Conservation (phyloP, 2,329 filamentous ascomycete genomes). For the Epichloe gansuensis region DNA sequence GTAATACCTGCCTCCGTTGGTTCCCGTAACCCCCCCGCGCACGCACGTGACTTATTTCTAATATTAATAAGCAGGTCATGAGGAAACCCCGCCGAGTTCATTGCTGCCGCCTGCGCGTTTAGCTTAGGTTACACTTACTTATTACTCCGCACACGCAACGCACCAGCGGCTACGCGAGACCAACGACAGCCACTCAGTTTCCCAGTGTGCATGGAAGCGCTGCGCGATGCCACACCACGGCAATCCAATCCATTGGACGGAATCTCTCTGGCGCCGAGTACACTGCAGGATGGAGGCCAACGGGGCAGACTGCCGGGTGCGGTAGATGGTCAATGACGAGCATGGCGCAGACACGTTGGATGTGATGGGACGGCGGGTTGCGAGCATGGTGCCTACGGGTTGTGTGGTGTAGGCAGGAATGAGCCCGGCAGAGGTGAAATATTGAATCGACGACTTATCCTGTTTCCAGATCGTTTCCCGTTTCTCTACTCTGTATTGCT, state of each 20-base stretch:
- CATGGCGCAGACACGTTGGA: background rate
- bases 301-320: background rate
- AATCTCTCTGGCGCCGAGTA: background rate
- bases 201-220: constrained; percentile 4
- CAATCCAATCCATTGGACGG: background rate
- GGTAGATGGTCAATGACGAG: background rate
- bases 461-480: background rate
- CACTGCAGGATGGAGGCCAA: background rate
- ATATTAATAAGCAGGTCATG: no score
- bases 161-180: background rate
- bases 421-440: background rate
- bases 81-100: background rate
- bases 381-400: background rate
- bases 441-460: background rate
- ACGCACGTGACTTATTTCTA: background rate
- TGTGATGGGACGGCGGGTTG: background rate
- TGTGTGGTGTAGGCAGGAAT: background rate
- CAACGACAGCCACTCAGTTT: constrained; percentile 5
- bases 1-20: background rate
- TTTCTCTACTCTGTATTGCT: background rate
- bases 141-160: background rate
- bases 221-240: constrained; percentile 2
- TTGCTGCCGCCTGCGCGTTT: background rate
- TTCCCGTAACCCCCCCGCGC: background rate
- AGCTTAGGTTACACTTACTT: no score